phyloP scores from a whole-genome alignment of 1,284 basidiomycete genomes.

The Rhodotorula sp. region DNA sequence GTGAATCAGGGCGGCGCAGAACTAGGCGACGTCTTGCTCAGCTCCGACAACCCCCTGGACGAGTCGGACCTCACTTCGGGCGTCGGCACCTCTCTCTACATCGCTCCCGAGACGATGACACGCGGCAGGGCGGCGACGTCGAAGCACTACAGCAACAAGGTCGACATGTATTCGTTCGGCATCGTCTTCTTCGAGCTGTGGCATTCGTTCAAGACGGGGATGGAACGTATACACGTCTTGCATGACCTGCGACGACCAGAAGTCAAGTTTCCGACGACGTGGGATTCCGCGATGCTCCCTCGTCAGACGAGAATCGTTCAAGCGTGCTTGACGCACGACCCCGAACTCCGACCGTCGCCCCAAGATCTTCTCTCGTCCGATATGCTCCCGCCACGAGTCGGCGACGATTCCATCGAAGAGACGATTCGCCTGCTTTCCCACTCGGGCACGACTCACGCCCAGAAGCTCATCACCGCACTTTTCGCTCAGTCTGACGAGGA shows the following conservation, averaged over 20 bases:
- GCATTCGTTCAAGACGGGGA: slow-evolving; percentile 42
- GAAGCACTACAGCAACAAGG: slow-evolving; percentile 40
- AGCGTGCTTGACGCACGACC: slow-evolving; percentile 42
- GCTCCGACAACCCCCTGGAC: slow-evolving; percentile 34
- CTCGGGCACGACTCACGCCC: slow-evolving; percentile 42
- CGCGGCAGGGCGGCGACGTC: slow-evolving; percentile 21
- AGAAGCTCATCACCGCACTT: slow-evolving; percentile 41
- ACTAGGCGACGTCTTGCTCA: slow-evolving; percentile 27
- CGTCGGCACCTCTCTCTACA: slow-evolving; percentile 44
- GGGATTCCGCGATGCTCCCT: slow-evolving; percentile 33
- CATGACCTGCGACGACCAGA: slow-evolving; percentile 40
- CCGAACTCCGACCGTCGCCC: slow-evolving; percentile 41
- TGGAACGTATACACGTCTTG: slow-evolving; percentile 44
- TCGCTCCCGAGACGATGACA: slow-evolving; percentile 42
- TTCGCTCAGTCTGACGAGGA: slow-evolving; percentile 43
- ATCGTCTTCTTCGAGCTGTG: slow-evolving; percentile 41
- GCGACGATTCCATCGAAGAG: slow-evolving; percentile 44
- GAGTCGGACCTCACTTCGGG: slow-evolving; percentile 44
- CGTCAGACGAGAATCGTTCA: slow-evolving; percentile 43
- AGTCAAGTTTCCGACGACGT: slow-evolving; percentile 41
- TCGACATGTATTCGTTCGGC: slow-evolving; percentile 41
- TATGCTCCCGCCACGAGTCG: slow-evolving; percentile 42
- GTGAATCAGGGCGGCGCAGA: slow-evolving; percentile 41
- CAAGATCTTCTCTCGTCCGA: slow-evolving; percentile 43
- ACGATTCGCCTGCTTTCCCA: slow-evolving; percentile 41